Evolutionary conservation across 2,329 filamentous ascomycete genomes (phyloP).

Genomic region (Xylariaceae sp.): DNA sequence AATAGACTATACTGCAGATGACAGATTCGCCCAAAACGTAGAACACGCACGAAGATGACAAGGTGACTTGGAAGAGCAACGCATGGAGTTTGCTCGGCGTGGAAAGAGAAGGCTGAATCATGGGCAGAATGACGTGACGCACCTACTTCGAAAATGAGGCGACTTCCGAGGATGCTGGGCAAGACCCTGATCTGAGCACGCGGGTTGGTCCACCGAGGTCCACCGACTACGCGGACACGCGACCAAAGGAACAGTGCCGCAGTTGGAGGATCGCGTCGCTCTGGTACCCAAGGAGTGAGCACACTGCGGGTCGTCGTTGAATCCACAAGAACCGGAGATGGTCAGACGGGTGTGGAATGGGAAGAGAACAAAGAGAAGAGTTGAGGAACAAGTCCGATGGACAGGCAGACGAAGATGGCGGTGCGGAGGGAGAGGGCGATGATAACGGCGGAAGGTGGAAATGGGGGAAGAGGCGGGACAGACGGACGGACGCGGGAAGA

Average conservation of each 20-base stretch:
- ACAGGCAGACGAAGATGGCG: neutral
- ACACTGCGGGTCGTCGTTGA: neutral
- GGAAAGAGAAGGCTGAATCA: neutral
- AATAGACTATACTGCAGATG: neutral
- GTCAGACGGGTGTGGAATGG: neutral
- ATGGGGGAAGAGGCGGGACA: neutral
- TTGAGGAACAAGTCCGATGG: neutral
- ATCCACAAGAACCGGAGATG: neutral
- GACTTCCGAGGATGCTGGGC: neutral
- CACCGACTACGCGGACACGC: neutral
- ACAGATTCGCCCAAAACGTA: neutral
- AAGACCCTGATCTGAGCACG: neutral
- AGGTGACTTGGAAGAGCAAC: neutral
- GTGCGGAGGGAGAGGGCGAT: neutral
- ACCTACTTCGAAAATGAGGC: neutral
- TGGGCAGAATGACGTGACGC: neutral
- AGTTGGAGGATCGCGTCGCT: neutral
- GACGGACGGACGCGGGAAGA: neutral
- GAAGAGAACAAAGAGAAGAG: neutral
- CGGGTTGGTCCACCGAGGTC: neutral
- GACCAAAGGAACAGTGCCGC: neutral
- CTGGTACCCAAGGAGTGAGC: neutral
- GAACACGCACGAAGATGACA: neutral
- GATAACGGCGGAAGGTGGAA: no score
- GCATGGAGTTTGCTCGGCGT: neutral